Percentiles rank a stretch among this genome's conserved stretches.
These are phyloP conservation scores for Dorcoceras hygrometricum DNA, from an alignment of 257 asterid genomes.

Conservation along the genomic window DNA sequence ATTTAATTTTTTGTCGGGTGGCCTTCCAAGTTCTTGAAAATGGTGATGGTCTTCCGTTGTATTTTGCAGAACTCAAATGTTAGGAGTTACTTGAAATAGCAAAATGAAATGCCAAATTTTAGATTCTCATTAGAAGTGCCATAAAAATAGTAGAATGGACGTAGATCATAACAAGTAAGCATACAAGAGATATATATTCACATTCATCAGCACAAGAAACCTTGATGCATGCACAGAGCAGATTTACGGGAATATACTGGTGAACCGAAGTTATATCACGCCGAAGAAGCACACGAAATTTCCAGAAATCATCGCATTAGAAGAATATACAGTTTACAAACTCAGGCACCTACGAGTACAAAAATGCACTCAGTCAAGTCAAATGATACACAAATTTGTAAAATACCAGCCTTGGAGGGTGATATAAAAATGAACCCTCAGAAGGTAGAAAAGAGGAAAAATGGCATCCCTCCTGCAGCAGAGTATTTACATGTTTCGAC, in stretches of 20 bases:
- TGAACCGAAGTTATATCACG: neutral
- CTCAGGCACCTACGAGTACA: neutral
- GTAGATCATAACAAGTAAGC: no score
- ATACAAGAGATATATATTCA: no score
- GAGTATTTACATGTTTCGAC: constrained; percentile 11
- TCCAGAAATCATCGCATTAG: neutral
- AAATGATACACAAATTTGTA: no score
- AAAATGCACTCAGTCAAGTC: neutral
- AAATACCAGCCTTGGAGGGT: constrained; percentile 18
- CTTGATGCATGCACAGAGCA: neutral
- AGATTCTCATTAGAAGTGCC: neutral
- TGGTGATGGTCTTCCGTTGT: no score
- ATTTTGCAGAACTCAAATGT: no score
- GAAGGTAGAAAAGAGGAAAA: neutral
- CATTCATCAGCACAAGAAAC: neutral
- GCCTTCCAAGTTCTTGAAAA: no score
- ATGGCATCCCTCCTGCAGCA: neutral
- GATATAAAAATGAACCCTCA: constrained; percentile 23
- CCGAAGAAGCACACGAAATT: neutral
- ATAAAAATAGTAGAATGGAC: neutral
- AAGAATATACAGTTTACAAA: neutral
- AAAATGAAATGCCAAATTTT: no score
- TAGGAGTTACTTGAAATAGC: neutral
- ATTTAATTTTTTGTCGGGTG: no score
- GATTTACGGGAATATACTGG: no score